Evolutionary conservation across 2,329 filamentous ascomycete genomes (phyloP).

Genomic region (Orbilia blumenaviensis): DNA sequence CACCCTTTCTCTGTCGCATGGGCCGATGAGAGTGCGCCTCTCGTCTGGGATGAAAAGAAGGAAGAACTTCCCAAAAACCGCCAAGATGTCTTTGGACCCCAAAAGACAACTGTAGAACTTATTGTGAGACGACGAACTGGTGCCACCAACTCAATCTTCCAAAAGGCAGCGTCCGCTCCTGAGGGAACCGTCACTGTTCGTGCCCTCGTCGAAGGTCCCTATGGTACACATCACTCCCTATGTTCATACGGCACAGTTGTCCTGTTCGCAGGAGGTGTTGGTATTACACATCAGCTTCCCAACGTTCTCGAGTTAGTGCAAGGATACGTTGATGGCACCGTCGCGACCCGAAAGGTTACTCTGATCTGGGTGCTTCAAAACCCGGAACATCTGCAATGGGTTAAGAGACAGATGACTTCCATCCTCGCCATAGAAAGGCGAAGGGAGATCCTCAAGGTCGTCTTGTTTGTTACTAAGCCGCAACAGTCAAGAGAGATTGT

Average conservation of each 20-base stretch:
- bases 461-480: slow-evolving; percentile 78
- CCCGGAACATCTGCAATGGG: slow-evolving; percentile 84
- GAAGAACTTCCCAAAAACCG: slow-evolving; percentile 66
- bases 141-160: slow-evolving; percentile 75
- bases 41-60: slow-evolving; percentile 63
- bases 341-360: slow-evolving; percentile 75
- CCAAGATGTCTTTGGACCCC: slow-evolving; percentile 69
- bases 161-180: slow-evolving; percentile 71
- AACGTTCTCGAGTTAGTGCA: slow-evolving; percentile 77
- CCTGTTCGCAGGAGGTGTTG: slow-evolving; percentile 81
- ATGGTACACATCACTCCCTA: slow-evolving; percentile 75
- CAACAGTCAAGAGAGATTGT: slow-evolving; percentile 54
- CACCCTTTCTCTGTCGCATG: slow-evolving; percentile 83
- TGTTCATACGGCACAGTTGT: slow-evolving; percentile 80
- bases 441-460: slow-evolving; percentile 77
- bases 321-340: slow-evolving; percentile 74
- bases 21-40: slow-evolving; percentile 72
- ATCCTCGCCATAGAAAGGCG: slow-evolving; percentile 79
- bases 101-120: slow-evolving; percentile 74
- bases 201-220: slow-evolving; percentile 79
- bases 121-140: slow-evolving; percentile 78
- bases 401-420: slow-evolving; percentile 82
- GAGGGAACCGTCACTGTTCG: slow-evolving; percentile 71
- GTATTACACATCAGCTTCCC: slow-evolving; percentile 80
- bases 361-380: slow-evolving; percentile 82